Conservation (phyloP, 345 rosid genomes). For the Eucalyptus grandis region DNA sequence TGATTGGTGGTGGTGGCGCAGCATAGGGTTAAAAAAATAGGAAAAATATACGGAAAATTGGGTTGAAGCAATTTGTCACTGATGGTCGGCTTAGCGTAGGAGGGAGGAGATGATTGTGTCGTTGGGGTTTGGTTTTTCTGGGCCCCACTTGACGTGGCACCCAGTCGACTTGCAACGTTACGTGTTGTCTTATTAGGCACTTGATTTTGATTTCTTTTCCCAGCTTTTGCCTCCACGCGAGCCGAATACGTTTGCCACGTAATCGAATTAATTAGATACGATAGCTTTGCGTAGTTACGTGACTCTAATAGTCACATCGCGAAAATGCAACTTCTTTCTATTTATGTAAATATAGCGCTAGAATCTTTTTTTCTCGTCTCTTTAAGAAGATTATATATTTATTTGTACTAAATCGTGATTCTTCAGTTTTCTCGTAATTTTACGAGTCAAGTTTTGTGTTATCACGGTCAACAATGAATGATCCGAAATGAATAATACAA, state of each 20-base stretch:
- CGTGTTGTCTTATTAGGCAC: not conserved
- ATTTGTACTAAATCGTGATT: rapidly evolving
- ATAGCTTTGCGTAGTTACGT: not conserved
- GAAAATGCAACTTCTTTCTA: not conserved
- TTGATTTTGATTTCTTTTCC: not conserved
- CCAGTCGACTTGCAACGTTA: not conserved
- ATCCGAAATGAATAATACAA: not conserved
- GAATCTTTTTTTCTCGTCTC: too few species aligned
- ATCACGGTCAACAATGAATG: rapidly evolving
- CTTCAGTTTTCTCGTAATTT: rapidly evolving
- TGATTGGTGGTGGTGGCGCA: not conserved
- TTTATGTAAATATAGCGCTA: not conserved
- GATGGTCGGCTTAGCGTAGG: not conserved
- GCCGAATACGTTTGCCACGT: not conserved
- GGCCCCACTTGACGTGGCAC: not conserved
- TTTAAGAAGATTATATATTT: rapidly evolving
- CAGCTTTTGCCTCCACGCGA: not conserved
- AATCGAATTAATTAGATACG: not conserved
- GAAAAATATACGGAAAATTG: not conserved
- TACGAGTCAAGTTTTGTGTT: not conserved
- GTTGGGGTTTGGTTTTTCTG: not conserved
- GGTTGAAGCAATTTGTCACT: not conserved
- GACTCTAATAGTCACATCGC: not conserved
- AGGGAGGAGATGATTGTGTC: not conserved
- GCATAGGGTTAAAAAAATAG: not conserved